Evolutionary conservation across 139 green algal genomes (phyloP).

Genomic region (Nannochloris sp.): DNA sequence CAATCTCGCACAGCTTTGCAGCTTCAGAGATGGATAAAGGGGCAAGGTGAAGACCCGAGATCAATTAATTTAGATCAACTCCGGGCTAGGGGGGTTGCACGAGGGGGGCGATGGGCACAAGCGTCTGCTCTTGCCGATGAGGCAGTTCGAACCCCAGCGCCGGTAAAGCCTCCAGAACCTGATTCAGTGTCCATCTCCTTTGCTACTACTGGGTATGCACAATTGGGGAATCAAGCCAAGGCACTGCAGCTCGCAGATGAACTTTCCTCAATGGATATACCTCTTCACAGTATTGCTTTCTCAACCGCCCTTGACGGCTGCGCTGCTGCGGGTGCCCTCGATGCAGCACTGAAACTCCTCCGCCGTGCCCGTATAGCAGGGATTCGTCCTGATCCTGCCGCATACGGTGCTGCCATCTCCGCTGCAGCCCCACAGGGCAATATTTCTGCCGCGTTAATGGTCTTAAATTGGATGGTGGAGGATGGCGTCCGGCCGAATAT

Average conservation of each 20-base stretch:
- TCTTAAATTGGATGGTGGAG: slow-evolving; percentile 17
- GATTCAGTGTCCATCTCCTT: slow-evolving; percentile 2
- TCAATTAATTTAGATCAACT: neutral
- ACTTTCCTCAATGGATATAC: slow-evolving; percentile 6
- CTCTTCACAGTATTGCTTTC: neutral
- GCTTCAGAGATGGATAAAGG: slow-evolving; percentile 4
- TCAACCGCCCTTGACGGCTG: slow-evolving; percentile 16
- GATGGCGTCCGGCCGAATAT: slow-evolving; percentile 15
- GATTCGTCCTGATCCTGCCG: neutral
- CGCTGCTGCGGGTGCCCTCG: slow-evolving; percentile 9
- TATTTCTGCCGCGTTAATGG: neutral
- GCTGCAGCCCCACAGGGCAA: neutral
- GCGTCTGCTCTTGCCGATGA: neutral
- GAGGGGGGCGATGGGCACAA: neutral
- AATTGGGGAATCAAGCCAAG: slow-evolving; percentile 8
- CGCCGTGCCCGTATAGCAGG: slow-evolving; percentile 1
- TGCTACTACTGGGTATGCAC: slow-evolving; percentile 13
- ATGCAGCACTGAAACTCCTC: slow-evolving; percentile 14
- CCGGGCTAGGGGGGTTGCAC: neutral
- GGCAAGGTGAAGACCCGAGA: neutral
- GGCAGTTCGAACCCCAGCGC: neutral
- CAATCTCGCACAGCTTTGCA: neutral
- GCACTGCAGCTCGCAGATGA: slow-evolving; percentile 11
- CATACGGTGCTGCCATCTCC: neutral
- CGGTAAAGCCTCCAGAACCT: slow-evolving; percentile 5